Evolutionary conservation across 495 filamentous ascomycete species (phyloP).

Genomic region (Aspergillus cristatus): DNA sequence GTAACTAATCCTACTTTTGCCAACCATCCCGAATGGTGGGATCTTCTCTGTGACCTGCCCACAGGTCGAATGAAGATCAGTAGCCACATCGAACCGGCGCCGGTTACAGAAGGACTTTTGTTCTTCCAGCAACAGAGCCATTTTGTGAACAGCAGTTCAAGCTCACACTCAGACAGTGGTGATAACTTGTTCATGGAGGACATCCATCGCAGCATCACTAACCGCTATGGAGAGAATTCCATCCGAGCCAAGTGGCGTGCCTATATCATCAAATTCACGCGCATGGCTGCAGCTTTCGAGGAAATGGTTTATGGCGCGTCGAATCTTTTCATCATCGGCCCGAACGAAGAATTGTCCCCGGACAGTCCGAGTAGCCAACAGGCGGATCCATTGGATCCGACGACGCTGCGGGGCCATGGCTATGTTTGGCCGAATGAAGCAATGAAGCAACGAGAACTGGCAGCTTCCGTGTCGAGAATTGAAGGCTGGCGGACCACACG

Average conservation of each 20-base stretch:
- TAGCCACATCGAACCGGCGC: constrained; percentile 63
- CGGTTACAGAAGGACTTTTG: constrained; percentile 67
- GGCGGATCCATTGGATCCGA: constrained; percentile 42
- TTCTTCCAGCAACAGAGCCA: constrained; percentile 81
- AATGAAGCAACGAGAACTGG: constrained; percentile 73
- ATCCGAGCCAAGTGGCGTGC: constrained; percentile 84
- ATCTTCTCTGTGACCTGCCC: constrained; percentile 87
- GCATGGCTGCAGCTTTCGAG: constrained; percentile 88
- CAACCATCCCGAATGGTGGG: constrained; percentile 96
- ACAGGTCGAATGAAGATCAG: constrained; percentile 92
- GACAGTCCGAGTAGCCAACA: constrained; percentile 39
- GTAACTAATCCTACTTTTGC: constrained; percentile 97
- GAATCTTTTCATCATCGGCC: constrained; percentile 76
- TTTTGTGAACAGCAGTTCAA: constrained; percentile 37
- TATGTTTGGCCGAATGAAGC: constrained; percentile 88
- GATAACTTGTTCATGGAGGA: constrained; percentile 85
- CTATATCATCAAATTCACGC: constrained; percentile 84
- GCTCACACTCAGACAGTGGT: constrained; percentile 58
- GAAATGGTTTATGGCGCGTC: constrained; percentile 88
- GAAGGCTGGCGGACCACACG: constrained; percentile 94
- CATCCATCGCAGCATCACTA: constrained; percentile 69
- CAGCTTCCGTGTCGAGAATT: constrained; percentile 81
- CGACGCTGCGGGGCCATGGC: constrained; percentile 68
- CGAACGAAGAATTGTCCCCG: constrained; percentile 38
- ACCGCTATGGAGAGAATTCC: constrained; percentile 80